phyloP scores from a whole-genome alignment of 768 basidiomycete genomes.

The Pisolithus albus region DNA sequence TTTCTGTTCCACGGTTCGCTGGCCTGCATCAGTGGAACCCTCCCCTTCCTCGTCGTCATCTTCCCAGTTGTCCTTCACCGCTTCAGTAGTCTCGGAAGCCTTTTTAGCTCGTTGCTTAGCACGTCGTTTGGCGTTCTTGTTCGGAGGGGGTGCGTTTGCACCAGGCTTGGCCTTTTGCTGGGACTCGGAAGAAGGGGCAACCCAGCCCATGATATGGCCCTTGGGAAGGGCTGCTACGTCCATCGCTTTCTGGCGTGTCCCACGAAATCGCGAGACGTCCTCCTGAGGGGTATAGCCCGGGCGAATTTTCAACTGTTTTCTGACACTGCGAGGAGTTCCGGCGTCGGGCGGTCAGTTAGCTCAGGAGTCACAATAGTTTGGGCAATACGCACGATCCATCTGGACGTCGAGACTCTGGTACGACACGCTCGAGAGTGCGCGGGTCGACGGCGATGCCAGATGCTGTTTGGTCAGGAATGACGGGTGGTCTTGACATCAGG shows the following conservation, averaged over 20 bases:
- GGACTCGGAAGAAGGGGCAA: slow-evolving; percentile 46
- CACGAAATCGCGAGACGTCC: slow-evolving; percentile 82
- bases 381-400: slow-evolving; percentile 69
- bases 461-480: slow-evolving; percentile 61
- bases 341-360: slow-evolving; percentile 3
- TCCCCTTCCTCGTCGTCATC: slow-evolving; percentile 47
- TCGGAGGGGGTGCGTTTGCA: slow-evolving; percentile 35
- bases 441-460: slow-evolving; percentile 86
- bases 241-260: slow-evolving; percentile 66
- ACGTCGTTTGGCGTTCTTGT: slow-evolving; percentile 79
- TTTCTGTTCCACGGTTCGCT: too few species aligned
- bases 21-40: slow-evolving; percentile 11
- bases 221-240: slow-evolving; percentile 60
- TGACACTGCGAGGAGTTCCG: slow-evolving; percentile 43
- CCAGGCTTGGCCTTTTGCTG: slow-evolving; percentile 23
- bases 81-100: slow-evolving; percentile 42
- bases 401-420: slow-evolving; percentile 72
- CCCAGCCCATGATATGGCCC: slow-evolving; percentile 81
- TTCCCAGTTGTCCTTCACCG: slow-evolving; percentile 74
- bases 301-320: slow-evolving; percentile 84
- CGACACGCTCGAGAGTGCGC: slow-evolving; percentile 77
- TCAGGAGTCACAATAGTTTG: slow-evolving; percentile 6
- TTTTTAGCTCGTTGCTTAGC: slow-evolving; percentile 74
- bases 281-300: slow-evolving; percentile 95
- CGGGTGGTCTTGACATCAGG: slow-evolving; percentile 67